phyloP scores from a whole-genome alignment of 768 basidiomycete species.

The Kwoniella heveanensis region DNA sequence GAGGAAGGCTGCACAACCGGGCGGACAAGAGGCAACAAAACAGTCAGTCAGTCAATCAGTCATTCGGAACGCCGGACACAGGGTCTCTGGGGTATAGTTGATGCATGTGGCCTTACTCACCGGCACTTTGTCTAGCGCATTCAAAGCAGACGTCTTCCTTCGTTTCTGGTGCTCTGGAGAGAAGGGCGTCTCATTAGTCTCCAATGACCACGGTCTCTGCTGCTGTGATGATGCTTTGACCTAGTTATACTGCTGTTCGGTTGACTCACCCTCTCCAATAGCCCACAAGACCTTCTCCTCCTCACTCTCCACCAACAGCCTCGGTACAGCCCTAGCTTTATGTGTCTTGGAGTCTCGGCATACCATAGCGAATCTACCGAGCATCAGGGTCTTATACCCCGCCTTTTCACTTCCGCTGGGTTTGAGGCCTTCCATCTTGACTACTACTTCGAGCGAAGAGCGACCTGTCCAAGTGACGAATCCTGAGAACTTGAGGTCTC shows the following conservation, averaged over 20 bases:
- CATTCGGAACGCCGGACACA: neutral
- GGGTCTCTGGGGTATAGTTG: too few species aligned
- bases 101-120: too few species aligned
- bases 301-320: slow-evolving; percentile 63
- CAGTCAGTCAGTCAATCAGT: neutral
- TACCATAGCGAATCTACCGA: slow-evolving; percentile 88
- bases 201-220: too few species aligned
- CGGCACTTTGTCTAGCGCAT: slow-evolving; percentile 71
- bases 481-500: slow-evolving; percentile 72
- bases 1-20: slow-evolving; percentile 64
- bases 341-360: slow-evolving; percentile 72
- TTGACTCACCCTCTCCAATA: slow-evolving; percentile 65
- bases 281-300: slow-evolving; percentile 68
- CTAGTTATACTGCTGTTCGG: too few species aligned
- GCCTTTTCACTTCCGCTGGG: neutral
- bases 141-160: slow-evolving; percentile 62
- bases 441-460: slow-evolving; percentile 81
- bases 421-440: slow-evolving; percentile 74
- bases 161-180: slow-evolving; percentile 65
- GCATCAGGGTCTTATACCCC: slow-evolving; percentile 62
- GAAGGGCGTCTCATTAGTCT: too few species aligned
- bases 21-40: neutral
- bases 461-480: slow-evolving; percentile 77
- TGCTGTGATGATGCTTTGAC: too few species aligned
- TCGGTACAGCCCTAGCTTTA: slow-evolving; percentile 67